Base-by-base conservation (phyloP, 164 flowering plant genomes). In the Pachysandra terminalis region DNA sequence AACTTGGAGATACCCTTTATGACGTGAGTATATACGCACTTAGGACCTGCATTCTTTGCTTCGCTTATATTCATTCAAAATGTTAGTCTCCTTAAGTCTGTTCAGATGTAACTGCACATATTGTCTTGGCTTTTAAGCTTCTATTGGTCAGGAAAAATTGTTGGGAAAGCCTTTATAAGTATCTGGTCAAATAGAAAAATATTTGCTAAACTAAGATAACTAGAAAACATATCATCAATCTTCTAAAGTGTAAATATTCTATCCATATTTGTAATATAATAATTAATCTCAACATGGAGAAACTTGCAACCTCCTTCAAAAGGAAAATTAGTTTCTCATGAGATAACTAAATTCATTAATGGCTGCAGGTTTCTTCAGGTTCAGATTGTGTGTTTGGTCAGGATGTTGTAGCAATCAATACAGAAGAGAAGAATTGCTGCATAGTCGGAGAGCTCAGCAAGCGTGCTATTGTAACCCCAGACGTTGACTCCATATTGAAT, bases 1-100 rank as follows among this genome's bases (percentile, higher is more conserved):
- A 86, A 81, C 76, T 95, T 0, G 96, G 96, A 59, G 86, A 86
- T 5, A 68, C 49, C 57, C 77, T 82, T 19, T 86, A 70, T 67
- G 91, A 95, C 82, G 98, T 89, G 74, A 88, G 98, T 83, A 40
- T 19, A 69, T 32, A 32, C 35, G 7, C 7, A 32, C 7, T 32
- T 32, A 7, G 37, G 37, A 3, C 7, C 37, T 3, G 37, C 7
- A 7, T 32, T 32, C 37, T 32, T 32, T 32, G 37, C 37, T 32
- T 32, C 37, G 3, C 51, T 45, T 40, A 40, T 40, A 10, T 45
- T 45, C 2, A 45, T 45, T 12, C 51, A 10, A 45, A 45, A 45
- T 12, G 17, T 10, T n/a, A 12, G 51, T 32, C 37, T 32, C 37
- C 37, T 32, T 32, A 3, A n/a, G 37, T 7, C 37, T 32, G 37